Evolutionary conservation across 1,139 yeast genomes (phyloP), one percentile per base, ranked within the genome.

Genomic region (Magnusiomyces clavatus): DNA sequence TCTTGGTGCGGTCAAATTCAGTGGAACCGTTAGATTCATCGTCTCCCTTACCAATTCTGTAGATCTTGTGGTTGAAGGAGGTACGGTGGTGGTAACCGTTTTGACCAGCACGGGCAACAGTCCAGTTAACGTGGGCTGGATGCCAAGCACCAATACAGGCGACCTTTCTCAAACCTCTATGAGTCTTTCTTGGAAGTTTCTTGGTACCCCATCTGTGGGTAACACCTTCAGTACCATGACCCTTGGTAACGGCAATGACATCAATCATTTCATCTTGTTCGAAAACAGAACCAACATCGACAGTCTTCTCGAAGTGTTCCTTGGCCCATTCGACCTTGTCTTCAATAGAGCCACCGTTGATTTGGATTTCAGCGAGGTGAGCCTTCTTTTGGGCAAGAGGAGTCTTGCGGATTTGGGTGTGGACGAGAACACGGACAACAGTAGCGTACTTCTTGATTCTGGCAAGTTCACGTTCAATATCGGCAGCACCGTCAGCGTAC

Each of bases 91-190:
- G 98, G 96, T 86, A 92, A 88, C 99, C 99, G 82, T 85, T 88
- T 83, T 92, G 98, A 92, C 99, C 99, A 70, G 98, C 97, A 81
- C 99, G 89, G 71, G 98, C 97, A 78, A 92, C 98, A 73, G 97
- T 86, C 95, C 95, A 92, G 79, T 83, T 81, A 74, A 92, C 99
- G 82, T 92, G 96, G 80, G 96, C 86, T 78, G 98, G 98, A 82
- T 92, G 98, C 99, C 99, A 92, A 74, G 99, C 97, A 85, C 99
- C 99, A 73, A 92, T 94, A 89, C 99, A 92, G 74, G 98, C 99
- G 78, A 92, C 98, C 89, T 94, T 94, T 85, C 99, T 89, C 76
- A 90, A 83, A 92, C 99, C 99, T 86, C 97, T 89, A 80, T 92
- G 99, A 76, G 99, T 92, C 95, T 92, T 92, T 83, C 99, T 89